Base-by-base conservation (phyloP, 257 asterid genomes). In the Avicennia marina region DNA sequence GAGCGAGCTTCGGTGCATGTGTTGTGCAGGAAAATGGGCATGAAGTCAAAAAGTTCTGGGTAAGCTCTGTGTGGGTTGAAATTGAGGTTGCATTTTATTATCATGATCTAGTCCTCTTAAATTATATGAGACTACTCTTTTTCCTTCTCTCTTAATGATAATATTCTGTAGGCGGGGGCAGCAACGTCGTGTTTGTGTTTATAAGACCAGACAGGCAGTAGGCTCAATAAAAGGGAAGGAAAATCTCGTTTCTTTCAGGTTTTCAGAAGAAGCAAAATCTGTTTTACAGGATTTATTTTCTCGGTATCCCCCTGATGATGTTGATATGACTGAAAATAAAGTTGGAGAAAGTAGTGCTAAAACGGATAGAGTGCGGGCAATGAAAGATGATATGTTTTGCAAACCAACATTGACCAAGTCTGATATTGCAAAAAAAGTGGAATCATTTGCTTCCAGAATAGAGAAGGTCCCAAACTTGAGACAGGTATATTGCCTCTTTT, bases 31-130 rank as follows among this genome's bases (percentile, higher is more conserved):
- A 82, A 78, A 73, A 55, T 75, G 83, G 95, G 98, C 11, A 50
- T 88, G 83, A 77, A 53, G 58, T 81, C 95, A 11, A 88, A 81
- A 79, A 88, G 94, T 72, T 39, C 43, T 22, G 95, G 97, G 98
- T 91, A 70, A 69, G 90, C 42, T 29, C 16, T 39, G 53, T 55
- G 42, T 42, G 2, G 53, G 55, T 33, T 60, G 41, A 42, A 32
- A 27, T 11, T n/a, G 13, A 36, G 22, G 40, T 19, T 44, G 22
- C 18, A 6, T 29, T 63, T 43, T 25, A 9, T 59, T 31, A 39
- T 22, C 47, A 27, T 42, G 56, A 48, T 2, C 1, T 19, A 61
- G 38, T 20, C 46, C 26, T 29, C 43, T 33, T 21, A 34, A 33
- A 38, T 45, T 49, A 9, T 44, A 42, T 40, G 38, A 36, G 45